Percentiles rank a stretch among this genome's conserved stretches.
Evolutionary conservation across 345 rosid species (phyloP).

Genomic region (Corymbia maculata): DNA sequence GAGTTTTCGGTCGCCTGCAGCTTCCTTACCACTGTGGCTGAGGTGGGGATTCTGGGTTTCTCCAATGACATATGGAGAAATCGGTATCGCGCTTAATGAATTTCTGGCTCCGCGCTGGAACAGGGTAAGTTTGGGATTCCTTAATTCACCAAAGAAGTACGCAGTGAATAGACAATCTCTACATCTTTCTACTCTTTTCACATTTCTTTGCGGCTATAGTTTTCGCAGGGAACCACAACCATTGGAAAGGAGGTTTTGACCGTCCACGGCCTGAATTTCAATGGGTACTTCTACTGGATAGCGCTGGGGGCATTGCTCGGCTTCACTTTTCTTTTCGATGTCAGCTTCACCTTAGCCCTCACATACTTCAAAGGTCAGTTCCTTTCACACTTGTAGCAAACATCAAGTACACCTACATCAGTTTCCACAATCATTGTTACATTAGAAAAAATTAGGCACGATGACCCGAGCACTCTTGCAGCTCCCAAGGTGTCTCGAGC

Average conservation of each 20-base stretch:
- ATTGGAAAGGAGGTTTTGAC: slow-evolving; percentile 15
- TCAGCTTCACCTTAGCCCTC: slow-evolving; percentile 50
- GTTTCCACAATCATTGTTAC: not conserved
- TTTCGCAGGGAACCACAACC: slow-evolving; percentile 38
- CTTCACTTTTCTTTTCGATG: slow-evolving; percentile 45
- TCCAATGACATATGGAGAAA: slow-evolving; percentile 61
- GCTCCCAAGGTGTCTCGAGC: slow-evolving; percentile 67
- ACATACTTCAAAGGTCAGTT: slow-evolving; percentile 57
- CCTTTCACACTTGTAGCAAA: not conserved
- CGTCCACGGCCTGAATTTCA: slow-evolving; percentile 47
- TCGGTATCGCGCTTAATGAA: slow-evolving; percentile 55
- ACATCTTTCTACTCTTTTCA: not conserved
- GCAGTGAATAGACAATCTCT: not conserved
- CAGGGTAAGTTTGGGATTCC: slow-evolving; percentile 18
- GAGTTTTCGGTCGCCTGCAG: slow-evolving; percentile 22
- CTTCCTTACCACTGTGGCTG: slow-evolving; percentile 64
- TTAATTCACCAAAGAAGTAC: not conserved
- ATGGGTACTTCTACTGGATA: slow-evolving; percentile 49
- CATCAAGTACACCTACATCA: not conserved
- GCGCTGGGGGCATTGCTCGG: slow-evolving; percentile 52
- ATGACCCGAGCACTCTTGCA: slow-evolving; percentile 4
- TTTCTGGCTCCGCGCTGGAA: slow-evolving; percentile 77
- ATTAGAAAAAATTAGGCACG: not conserved
- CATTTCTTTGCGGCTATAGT: not conserved
- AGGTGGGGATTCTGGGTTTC: slow-evolving; percentile 73